Evolutionary conservation across 2,329 filamentous ascomycete genomes (phyloP).

Genomic region (Zymoseptoria crescenta): DNA sequence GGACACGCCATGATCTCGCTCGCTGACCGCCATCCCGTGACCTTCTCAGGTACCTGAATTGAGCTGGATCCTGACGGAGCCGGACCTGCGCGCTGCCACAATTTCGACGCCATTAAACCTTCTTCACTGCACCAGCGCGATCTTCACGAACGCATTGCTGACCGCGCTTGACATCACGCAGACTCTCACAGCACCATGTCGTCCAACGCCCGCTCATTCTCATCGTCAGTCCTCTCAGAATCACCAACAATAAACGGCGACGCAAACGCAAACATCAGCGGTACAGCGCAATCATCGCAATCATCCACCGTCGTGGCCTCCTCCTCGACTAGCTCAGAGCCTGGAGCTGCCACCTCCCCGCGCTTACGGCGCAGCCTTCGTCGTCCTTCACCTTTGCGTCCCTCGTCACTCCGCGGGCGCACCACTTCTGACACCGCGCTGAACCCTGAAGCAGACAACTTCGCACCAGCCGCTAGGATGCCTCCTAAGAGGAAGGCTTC

Average conservation of each 20-base stretch:
- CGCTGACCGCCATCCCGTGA: background rate
- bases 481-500: conserved; percentile 25
- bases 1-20: background rate
- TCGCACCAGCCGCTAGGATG: conserved; percentile 15
- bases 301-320: background rate
- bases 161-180: background rate
- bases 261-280: background rate
- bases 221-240: background rate
- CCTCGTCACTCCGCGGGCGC: background rate
- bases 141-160: background rate
- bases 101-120: background rate
- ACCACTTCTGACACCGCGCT: conserved; percentile 4
- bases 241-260: background rate
- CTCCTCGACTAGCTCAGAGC: background rate
- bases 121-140: background rate
- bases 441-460: conserved; percentile 19
- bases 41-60: no score
- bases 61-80: background rate
- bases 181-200: background rate
- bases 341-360: background rate
- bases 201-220: background rate
- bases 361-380: background rate
- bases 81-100: background rate
- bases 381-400: background rate
- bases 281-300: background rate